Conservation (phyloP, 495 filamentous ascomycete genomes). For the Aspergillus saccharolyticus region DNA sequence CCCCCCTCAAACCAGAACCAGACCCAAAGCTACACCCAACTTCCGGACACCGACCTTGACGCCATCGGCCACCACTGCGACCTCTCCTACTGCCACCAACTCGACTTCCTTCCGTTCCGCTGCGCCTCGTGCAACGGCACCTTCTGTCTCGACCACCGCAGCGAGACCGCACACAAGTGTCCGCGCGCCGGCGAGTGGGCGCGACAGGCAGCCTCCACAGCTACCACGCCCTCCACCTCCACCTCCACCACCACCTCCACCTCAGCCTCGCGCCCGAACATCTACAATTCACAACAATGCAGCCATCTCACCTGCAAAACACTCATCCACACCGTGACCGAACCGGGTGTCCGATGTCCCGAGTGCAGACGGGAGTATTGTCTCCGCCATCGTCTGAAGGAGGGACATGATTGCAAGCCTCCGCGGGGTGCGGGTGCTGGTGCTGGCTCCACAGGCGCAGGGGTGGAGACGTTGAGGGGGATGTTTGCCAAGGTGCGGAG, state of each 20-base stretch:
- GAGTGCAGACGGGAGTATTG: slow-evolving; percentile 85
- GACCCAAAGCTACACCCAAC: slow-evolving; percentile 46
- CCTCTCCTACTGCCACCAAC: slow-evolving; percentile 81
- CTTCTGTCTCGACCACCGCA: slow-evolving; percentile 93
- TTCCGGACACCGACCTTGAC: slow-evolving; percentile 64
- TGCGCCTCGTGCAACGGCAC: slow-evolving; percentile 84
- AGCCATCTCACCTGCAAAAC: slow-evolving; percentile 74
- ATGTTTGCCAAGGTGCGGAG: slow-evolving; percentile 64
- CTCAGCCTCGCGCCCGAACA: slow-evolving; percentile 38
- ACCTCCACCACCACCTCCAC: slow-evolving; percentile 15
- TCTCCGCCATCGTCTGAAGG: slow-evolving; percentile 79
- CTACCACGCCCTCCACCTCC: slow-evolving; percentile 17
- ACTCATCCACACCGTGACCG: slow-evolving; percentile 70
- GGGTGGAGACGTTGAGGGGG: slow-evolving; percentile 46
- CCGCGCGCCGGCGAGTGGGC: slow-evolving; percentile 83
- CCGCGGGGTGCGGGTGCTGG: slow-evolving; percentile 11
- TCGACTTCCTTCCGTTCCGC: slow-evolving; percentile 94
- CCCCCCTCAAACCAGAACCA: background rate
- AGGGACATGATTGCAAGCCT: slow-evolving; percentile 87
- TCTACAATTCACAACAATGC: slow-evolving; percentile 67
- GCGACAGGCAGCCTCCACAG: slow-evolving; percentile 34
- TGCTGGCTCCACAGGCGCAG: too few species aligned
- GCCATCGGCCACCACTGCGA: slow-evolving; percentile 90
- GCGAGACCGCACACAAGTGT: slow-evolving; percentile 79
- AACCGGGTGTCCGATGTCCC: slow-evolving; percentile 73